Conservation (phyloP, 768 basidiomycete genomes). For the Scleroderma bovista region DNA sequence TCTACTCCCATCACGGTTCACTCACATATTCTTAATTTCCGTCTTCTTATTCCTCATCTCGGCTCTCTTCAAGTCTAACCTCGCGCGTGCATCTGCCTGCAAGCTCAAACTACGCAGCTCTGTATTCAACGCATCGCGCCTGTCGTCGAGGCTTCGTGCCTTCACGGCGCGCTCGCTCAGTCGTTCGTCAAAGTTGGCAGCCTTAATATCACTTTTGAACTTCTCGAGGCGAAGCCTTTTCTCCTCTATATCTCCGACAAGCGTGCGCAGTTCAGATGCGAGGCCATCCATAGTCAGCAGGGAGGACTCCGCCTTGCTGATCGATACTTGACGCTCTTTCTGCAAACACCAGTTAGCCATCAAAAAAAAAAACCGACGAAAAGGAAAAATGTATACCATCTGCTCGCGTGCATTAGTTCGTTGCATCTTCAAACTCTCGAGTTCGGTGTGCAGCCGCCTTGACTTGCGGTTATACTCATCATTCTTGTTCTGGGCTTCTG, state of each 20-base stretch:
- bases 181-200: slow-evolving; percentile 60
- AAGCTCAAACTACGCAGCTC: slow-evolving; percentile 68
- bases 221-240: slow-evolving; percentile 58
- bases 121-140: slow-evolving; percentile 58
- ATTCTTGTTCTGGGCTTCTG: slow-evolving; percentile 48
- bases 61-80: slow-evolving; percentile 64
- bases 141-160: slow-evolving; percentile 59
- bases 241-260: slow-evolving; percentile 64
- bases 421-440: slow-evolving; percentile 51
- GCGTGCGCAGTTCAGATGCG: slow-evolving; percentile 45
- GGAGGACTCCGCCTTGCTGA: slow-evolving; percentile 46
- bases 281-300: slow-evolving; percentile 55
- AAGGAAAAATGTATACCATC: slow-evolving; percentile 38
- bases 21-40: slow-evolving; percentile 68
- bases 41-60: slow-evolving; percentile 60
- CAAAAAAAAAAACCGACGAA: neutral
- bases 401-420: slow-evolving; percentile 48
- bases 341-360: slow-evolving; percentile 13
- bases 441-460: slow-evolving; percentile 48
- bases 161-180: slow-evolving; percentile 49
- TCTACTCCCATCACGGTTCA: slow-evolving; percentile 4
- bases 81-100: slow-evolving; percentile 79
- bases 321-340: slow-evolving; percentile 47
- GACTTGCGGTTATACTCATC: slow-evolving; percentile 63
- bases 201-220: slow-evolving; percentile 50